phyloP scores from a whole-genome alignment of 2,329 filamentous ascomycete genomes.

The Knufia petricola region DNA sequence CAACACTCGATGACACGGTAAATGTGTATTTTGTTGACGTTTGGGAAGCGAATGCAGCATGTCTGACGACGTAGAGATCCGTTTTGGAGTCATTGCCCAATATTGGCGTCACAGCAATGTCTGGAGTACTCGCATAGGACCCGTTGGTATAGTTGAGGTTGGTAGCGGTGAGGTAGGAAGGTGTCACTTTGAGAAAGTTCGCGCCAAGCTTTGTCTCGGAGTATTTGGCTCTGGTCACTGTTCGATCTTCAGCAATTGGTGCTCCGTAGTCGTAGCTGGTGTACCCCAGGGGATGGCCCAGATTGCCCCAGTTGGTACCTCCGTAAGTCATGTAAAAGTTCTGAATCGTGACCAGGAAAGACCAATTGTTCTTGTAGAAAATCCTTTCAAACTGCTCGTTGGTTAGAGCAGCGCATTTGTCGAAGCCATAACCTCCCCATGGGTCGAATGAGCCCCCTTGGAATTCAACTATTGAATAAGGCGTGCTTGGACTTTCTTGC shows the following conservation, averaged over 20 bases:
- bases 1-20: slow-evolving; percentile 40
- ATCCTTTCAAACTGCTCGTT: slow-evolving; percentile 68
- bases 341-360: slow-evolving; percentile 52
- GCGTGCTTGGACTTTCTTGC: slow-evolving; percentile 22
- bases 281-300: slow-evolving; percentile 56
- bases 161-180: slow-evolving; percentile 54
- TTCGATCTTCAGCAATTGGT: slow-evolving; percentile 59
- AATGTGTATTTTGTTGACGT: slow-evolving; percentile 53
- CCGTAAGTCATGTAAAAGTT: slow-evolving; percentile 69
- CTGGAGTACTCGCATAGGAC: slow-evolving; percentile 43
- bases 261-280: slow-evolving; percentile 53
- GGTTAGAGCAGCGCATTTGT: slow-evolving; percentile 53
- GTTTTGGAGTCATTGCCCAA: slow-evolving; percentile 43
- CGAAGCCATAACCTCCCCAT: slow-evolving; percentile 14
- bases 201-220: slow-evolving; percentile 67
- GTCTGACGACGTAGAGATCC: slow-evolving; percentile 59
- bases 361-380: slow-evolving; percentile 68
- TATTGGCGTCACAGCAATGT: slow-evolving; percentile 52
- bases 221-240: slow-evolving; percentile 64
- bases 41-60: slow-evolving; percentile 54
- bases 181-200: slow-evolving; percentile 64
- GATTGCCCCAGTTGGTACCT: slow-evolving; percentile 76
- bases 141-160: slow-evolving; percentile 40
- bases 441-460: slow-evolving; percentile 21
- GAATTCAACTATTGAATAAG: slow-evolving; percentile 24